Percentiles rank a stretch among this genome's conserved stretches.
These are phyloP conservation scores for Cicer chorassanicum DNA, from an alignment of 306 rosid genomes.

Conservation along the genomic window DNA sequence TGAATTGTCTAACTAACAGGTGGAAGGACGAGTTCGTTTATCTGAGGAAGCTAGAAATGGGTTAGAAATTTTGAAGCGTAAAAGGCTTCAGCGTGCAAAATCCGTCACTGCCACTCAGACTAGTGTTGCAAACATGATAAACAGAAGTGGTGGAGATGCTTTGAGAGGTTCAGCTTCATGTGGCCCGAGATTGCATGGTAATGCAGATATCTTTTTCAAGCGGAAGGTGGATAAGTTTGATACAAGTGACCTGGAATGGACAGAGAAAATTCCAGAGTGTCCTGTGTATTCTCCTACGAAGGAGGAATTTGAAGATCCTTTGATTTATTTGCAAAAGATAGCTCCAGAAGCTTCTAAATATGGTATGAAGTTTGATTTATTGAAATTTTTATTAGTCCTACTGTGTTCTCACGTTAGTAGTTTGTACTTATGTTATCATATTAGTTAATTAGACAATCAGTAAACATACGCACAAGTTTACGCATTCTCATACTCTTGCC, in stretches of 20 bases:
- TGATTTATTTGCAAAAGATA: slow-evolving; percentile 88
- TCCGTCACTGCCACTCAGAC: slow-evolving; percentile 53
- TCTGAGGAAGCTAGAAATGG: slow-evolving; percentile 80
- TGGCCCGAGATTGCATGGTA: slow-evolving; percentile 70
- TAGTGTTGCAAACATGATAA: slow-evolving; percentile 59
- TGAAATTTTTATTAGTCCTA: background rate
- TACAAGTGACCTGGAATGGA: slow-evolving; percentile 87
- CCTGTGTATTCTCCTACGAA: slow-evolving; percentile 88
- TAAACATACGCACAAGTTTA: background rate
- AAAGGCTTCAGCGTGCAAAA: slow-evolving; percentile 79
- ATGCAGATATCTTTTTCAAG: slow-evolving; percentile 62
- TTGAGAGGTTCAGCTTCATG: slow-evolving; percentile 73
- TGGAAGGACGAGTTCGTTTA: slow-evolving; percentile 78
- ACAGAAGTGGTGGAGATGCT: slow-evolving; percentile 96
- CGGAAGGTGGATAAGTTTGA: slow-evolving; percentile 86
- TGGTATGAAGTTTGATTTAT: slow-evolving; percentile 66
- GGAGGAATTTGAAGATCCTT: slow-evolving; percentile 94
- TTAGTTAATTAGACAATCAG: background rate
- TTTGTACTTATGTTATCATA: slow-evolving; percentile 8
- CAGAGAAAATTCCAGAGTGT: slow-evolving; percentile 77
- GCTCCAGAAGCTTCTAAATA: slow-evolving; percentile 95
- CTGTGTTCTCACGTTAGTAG: slow-evolving; percentile 6
- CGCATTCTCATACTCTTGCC: background rate
- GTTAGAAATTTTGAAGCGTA: slow-evolving; percentile 71
- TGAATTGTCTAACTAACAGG: slow-evolving; percentile 54